Evolutionary conservation across 257 asterid species (phyloP).

Genomic region (Plantago major): DNA sequence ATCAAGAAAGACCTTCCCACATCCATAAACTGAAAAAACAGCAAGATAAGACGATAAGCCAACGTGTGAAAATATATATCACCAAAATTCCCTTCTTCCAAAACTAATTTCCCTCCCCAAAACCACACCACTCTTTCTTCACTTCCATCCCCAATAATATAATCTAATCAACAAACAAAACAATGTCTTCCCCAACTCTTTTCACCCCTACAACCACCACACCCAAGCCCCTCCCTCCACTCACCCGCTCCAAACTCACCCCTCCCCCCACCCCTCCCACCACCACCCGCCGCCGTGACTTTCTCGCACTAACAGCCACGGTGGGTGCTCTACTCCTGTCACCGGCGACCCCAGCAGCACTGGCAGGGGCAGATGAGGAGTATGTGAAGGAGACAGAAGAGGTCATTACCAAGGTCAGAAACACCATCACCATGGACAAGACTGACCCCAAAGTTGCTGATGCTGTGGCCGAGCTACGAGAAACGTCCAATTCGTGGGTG

Average conservation of each 20-base stretch:
- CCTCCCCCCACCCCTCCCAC: conserved; percentile 14
- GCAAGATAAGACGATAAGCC: conserved; percentile 79
- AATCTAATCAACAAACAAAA: background rate
- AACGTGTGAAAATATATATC: conserved; percentile 62
- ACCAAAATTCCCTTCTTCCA: no score
- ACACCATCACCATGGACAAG: conserved; percentile 56
- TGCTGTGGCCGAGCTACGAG: conserved; percentile 77
- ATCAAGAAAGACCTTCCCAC: conserved; percentile 22
- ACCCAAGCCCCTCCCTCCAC: conserved; percentile 33
- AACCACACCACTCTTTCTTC: conserved; percentile 17
- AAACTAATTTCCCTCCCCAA: no score
- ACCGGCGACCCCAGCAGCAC: conserved; percentile 29
- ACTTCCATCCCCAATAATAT: conserved; percentile 16
- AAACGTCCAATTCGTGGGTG: conserved; percentile 82
- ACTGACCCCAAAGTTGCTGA: conserved; percentile 59
- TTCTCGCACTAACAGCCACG: conserved; percentile 46
- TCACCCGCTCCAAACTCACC: conserved; percentile 37
- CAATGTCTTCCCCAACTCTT: conserved; percentile 70
- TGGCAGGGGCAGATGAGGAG: conserved; percentile 60
- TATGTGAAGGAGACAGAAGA: conserved; percentile 68
- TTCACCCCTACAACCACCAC: conserved; percentile 46
- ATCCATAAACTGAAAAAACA: conserved; percentile 37
- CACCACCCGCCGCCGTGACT: conserved; percentile 45
- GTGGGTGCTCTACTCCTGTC: conserved; percentile 21
- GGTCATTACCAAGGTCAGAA: conserved; percentile 65